phyloP scores from a whole-genome alignment of 768 basidiomycete genomes.

The Kwoniella mangroviensis region DNA sequence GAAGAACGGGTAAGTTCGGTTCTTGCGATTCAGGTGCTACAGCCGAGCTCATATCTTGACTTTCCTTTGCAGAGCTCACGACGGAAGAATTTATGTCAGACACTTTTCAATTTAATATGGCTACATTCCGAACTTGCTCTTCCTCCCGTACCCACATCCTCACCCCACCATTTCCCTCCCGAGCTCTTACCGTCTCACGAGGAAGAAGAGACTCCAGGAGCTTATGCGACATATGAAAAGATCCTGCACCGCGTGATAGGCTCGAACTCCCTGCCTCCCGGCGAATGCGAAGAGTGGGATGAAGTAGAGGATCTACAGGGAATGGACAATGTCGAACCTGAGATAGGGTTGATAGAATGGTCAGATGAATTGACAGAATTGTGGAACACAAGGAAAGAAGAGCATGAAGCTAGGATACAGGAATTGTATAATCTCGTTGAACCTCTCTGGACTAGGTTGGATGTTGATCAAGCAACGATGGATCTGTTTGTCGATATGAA shows the following conservation, averaged over 20 bases:
- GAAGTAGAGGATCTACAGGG: slow-evolving; percentile 60
- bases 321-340: slow-evolving; percentile 79
- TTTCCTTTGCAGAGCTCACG: slow-evolving; percentile 32
- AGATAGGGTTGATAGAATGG: slow-evolving; percentile 73
- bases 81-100: slow-evolving; percentile 37
- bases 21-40: background rate
- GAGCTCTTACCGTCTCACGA: slow-evolving; percentile 38
- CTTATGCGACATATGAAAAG: slow-evolving; percentile 59
- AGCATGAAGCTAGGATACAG: slow-evolving; percentile 83
- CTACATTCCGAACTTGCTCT: slow-evolving; percentile 44
- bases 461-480: slow-evolving; percentile 77
- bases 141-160: slow-evolving; percentile 39
- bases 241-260: slow-evolving; percentile 69
- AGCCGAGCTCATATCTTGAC: no score
- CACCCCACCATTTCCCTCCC: slow-evolving; percentile 39
- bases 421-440: slow-evolving; percentile 92
- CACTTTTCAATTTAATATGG: slow-evolving; percentile 45
- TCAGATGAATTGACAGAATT: slow-evolving; percentile 64
- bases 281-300: slow-evolving; percentile 20
- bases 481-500: slow-evolving; percentile 88
- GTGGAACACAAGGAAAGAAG: slow-evolving; percentile 73
- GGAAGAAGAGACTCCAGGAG: slow-evolving; percentile 37
- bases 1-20: slow-evolving; percentile 39
- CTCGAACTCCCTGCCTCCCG: slow-evolving; percentile 23
- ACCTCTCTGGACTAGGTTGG: slow-evolving; percentile 84